These are phyloP conservation scores for Zygosaccharomyces sapae DNA, from an alignment of 1,139 yeast species.

Conservation along the genomic window DNA sequence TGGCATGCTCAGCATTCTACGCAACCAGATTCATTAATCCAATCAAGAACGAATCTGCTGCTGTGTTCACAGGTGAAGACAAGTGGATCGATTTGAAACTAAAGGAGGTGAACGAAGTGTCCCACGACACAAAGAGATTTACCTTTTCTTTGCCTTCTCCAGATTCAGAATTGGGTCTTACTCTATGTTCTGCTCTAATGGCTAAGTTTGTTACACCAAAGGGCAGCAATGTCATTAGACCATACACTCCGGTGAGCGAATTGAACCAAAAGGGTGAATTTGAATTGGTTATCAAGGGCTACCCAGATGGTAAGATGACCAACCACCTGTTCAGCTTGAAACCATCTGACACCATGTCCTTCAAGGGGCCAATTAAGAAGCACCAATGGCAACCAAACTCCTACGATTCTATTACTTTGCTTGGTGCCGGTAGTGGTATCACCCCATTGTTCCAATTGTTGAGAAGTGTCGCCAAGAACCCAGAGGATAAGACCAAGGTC, in stretches of 20 bases:
- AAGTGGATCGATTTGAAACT: constrained; percentile 76
- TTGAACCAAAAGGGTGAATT: constrained; percentile 65
- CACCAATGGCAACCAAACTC: constrained; percentile 90
- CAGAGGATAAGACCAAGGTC: constrained; percentile 80
- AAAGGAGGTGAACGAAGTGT: constrained; percentile 50
- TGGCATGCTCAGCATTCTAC: constrained; percentile 47
- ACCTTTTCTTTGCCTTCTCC: constrained; percentile 66
- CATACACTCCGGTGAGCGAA: constrained; percentile 89
- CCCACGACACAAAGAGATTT: constrained; percentile 60
- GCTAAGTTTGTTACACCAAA: constrained; percentile 79
- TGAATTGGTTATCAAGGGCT: constrained; percentile 78
- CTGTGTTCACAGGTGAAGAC: constrained; percentile 63
- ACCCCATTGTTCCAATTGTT: constrained; percentile 89
- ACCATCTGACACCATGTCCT: constrained; percentile 74
- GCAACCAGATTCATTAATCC: constrained; percentile 26
- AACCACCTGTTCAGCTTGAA: constrained; percentile 67
- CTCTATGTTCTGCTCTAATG: constrained; percentile 73
- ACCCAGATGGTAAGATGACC: constrained; percentile 81
- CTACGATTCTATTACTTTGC: constrained; percentile 71
- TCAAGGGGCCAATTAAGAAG: constrained; percentile 93
- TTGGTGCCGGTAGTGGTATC: constrained; percentile 97
- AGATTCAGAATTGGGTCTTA: constrained; percentile 72
- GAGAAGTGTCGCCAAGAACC: constrained; percentile 64
- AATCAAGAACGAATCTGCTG: constrained; percentile 45
- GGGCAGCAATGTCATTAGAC: constrained; percentile 88